Percentiles rank a stretch among this genome's conserved stretches.
Evolutionary conservation across 495 filamentous ascomycete genomes (phyloP).

Genomic region (Stereocaulon alpinum): DNA sequence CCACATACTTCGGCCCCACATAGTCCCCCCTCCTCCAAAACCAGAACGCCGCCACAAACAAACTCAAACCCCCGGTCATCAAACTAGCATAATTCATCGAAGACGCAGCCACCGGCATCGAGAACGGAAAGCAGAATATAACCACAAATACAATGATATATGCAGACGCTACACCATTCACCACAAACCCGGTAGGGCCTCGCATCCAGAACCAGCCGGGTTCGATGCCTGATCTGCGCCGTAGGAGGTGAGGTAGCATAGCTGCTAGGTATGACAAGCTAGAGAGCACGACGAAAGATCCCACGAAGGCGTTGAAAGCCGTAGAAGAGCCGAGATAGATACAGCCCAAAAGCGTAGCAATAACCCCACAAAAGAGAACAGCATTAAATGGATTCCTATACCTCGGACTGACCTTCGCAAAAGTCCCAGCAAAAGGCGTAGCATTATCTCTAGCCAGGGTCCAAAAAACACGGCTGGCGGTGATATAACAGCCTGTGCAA

Average conservation of each 20-base stretch:
- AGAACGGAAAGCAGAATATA: conserved; percentile 67
- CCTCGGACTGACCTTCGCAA: conserved; percentile 28
- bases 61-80: conserved; percentile 47
- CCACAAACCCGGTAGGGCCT: conserved; percentile 39
- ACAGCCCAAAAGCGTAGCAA: conserved; percentile 54
- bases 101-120: conserved; percentile 40
- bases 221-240: conserved; percentile 49
- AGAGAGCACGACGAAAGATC: conserved; percentile 65
- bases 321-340: conserved; percentile 60
- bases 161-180: conserved; percentile 46
- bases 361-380: conserved; percentile 28
- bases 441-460: conserved; percentile 61
- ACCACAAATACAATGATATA: conserved; percentile 58
- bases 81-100: conserved; percentile 67
- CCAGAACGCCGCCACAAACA: conserved; percentile 35
- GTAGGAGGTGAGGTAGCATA: conserved; percentile 58
- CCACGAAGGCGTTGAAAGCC: conserved; percentile 63
- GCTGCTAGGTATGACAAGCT: conserved; percentile 61
- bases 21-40: conserved; percentile 27
- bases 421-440: conserved; percentile 29
- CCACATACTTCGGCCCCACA: conserved; percentile 18
- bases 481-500: conserved; percentile 53
- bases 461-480: conserved; percentile 66
- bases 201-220: conserved; percentile 61
- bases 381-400: conserved; percentile 17